A percentile compares a stretch with the other conserved stretches of the same genome.
Evolutionary conservation across 2,329 filamentous ascomycete genomes (phyloP).

Genomic region (Aschersonia sp.): DNA sequence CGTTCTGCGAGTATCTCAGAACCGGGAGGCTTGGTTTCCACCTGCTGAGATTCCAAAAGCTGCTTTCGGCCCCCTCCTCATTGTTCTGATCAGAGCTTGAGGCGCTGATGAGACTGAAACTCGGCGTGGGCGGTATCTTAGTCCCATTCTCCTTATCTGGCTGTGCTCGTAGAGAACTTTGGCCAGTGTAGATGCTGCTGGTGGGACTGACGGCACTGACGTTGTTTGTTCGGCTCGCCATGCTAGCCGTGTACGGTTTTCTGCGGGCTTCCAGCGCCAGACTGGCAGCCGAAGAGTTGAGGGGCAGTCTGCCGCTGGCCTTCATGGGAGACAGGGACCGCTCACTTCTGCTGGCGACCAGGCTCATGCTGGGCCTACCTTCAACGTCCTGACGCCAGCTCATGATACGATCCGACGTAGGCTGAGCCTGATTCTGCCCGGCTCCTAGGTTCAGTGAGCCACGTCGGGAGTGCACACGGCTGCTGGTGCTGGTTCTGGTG

Average conservation of each 20-base stretch:
- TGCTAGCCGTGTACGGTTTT: conserved; percentile 23
- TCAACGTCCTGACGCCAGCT: conserved; percentile 67
- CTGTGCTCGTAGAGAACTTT: conserved; percentile 9
- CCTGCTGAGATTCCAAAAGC: conserved; percentile 43
- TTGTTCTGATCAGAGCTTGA: conserved; percentile 20
- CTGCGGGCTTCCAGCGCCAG: conserved; percentile 31
- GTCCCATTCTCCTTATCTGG: conserved; percentile 13
- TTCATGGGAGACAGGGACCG: conserved; percentile 42
- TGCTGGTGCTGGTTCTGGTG: conserved; percentile 35
- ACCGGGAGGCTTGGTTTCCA: conserved; percentile 31
- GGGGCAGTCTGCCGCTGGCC: conserved; percentile 17
- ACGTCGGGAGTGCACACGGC: conserved; percentile 33
- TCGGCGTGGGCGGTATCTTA: conserved; percentile 34
- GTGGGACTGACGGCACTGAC: conserved; percentile 23
- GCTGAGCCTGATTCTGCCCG: conserved; percentile 15
- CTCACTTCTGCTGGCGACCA: conserved; percentile 30
- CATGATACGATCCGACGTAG: conserved; percentile 59
- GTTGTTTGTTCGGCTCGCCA: conserved; percentile 7
- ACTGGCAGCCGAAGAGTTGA: conserved; percentile 21
- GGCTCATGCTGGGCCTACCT: conserved; percentile 22
- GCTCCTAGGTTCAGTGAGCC: conserved; percentile 33
- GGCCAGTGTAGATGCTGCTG: conserved; percentile 14
- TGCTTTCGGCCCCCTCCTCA: conserved; percentile 24
- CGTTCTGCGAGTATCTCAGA: conserved; percentile 14
- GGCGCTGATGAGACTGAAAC: conserved; percentile 32